phyloP scores from a whole-genome alignment of 176 grass and related monocot species.

The Eleusine indica region DNA sequence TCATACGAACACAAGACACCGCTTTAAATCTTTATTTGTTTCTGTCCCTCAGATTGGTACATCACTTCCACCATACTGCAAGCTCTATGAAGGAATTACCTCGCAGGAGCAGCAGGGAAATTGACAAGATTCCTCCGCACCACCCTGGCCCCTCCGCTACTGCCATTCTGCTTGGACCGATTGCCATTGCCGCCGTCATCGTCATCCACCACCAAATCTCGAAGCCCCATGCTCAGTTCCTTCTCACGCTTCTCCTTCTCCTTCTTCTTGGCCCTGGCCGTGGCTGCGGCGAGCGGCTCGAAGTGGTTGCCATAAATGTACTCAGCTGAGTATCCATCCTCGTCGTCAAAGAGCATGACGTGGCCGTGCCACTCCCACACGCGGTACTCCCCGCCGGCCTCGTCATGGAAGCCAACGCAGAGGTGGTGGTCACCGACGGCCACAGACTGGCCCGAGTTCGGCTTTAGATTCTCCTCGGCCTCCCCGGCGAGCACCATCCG shows the following conservation, averaged over 20 bases:
- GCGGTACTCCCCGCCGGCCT: conserved; percentile 74
- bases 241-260: conserved; percentile 66
- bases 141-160: conserved; percentile 50
- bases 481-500: conserved; percentile 65
- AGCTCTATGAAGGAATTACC: conserved; percentile 45
- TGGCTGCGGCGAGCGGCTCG: conserved; percentile 57
- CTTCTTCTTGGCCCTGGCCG: conserved; percentile 57
- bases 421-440: conserved; percentile 89
- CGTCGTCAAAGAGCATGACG: conserved; percentile 94
- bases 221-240: conserved; percentile 62
- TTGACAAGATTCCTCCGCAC: conserved; percentile 62
- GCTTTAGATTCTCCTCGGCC: conserved; percentile 67
- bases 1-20: conserved; percentile 23
- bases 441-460: conserved; percentile 88
- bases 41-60: conserved; percentile 26
- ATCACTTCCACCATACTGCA: conserved; percentile 16
- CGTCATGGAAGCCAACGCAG: conserved; percentile 83
- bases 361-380: conserved; percentile 99
- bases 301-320: conserved; percentile 97
- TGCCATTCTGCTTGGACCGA: conserved; percentile 31
- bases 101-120: conserved; percentile 37
- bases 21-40: conserved; percentile 51
- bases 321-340: conserved; percentile 87
- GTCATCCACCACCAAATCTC: conserved; percentile 71
- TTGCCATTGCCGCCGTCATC: conserved; percentile 16